phyloP scores from a whole-genome alignment of 345 rosid genomes.

The Rhodamnia argentea region DNA sequence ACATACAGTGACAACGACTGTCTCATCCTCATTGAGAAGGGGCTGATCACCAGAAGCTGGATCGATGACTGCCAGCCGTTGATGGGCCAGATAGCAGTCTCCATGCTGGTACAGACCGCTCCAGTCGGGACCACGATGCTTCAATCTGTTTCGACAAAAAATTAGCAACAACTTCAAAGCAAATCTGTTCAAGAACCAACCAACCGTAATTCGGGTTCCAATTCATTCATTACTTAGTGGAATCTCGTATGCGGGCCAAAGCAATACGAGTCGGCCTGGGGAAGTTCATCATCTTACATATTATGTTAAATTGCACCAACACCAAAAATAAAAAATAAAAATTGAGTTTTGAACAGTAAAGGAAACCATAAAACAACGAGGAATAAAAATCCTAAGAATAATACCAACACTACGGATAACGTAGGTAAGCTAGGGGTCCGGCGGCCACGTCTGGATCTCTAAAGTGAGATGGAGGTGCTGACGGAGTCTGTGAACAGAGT shows the following conservation, averaged over 20 bases:
- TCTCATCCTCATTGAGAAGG: constrained; percentile 63
- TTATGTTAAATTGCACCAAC: not conserved
- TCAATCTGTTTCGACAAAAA: constrained; percentile 36
- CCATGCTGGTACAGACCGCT: constrained; percentile 83
- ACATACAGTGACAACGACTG: constrained; percentile 66
- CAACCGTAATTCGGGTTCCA: not conserved
- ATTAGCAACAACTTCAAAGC: not conserved
- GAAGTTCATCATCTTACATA: not conserved
- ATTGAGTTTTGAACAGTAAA: not conserved
- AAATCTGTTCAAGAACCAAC: not conserved
- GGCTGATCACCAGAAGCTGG: constrained; percentile 98
- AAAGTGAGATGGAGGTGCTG: not conserved
- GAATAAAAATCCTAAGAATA: not conserved
- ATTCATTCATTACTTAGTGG: not conserved
- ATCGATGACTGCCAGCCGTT: constrained; percentile 78
- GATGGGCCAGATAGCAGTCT: constrained; percentile 65
- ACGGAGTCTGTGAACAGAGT: not conserved
- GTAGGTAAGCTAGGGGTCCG: not conserved
- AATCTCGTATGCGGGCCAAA: not conserved
- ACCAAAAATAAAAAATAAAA: not conserved
- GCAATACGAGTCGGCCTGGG: not conserved
- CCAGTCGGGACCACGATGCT: constrained; percentile 99
- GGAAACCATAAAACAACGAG: not conserved
- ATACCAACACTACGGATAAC: not conserved
- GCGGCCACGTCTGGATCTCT: not conserved